Base-by-base conservation (phyloP, 2,329 filamentous ascomycete genomes). In the Monosporascus cannonballus region DNA sequence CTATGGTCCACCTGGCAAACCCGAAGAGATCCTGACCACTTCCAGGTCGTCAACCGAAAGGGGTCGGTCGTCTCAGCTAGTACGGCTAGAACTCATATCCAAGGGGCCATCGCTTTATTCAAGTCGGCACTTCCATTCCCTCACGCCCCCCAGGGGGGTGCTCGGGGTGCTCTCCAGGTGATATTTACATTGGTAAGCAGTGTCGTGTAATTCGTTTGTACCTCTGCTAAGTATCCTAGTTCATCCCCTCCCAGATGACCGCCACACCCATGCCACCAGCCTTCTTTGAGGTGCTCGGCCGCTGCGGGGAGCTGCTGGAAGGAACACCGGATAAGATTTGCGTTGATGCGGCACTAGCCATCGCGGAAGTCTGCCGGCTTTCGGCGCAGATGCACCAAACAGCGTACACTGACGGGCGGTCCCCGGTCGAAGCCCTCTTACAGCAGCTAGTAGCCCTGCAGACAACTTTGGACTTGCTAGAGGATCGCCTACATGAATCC, bases 61-160 rank as follows among this genome's bases (percentile, higher is more conserved):
- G 74, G 77, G 37, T 72, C 73, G 3, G 70, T 72, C 37, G 64
- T 74, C 50, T 73, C 75, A 24, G 72, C 78, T 20, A 69, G 74
- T 17, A 74, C 75, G 20, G 83, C 81, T 56, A 77, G 76, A 50
- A 77, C 76, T 6, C 83, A 86, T 62, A 76, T 85, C 46, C 73
- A 78, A 59, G 83, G 83, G 1, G 82, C 81, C 2, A 73, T 79
- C 45, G 80, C 83, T 11, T 66, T 86, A n/a, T 68, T 85, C 18
- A 75, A 76, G 52, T 73, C 68, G 45, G 72, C 73, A 52, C 61
- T 75, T 5, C 75, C 75, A 2, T 62, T 72, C 37, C 64, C 67
- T 2, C 58, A 68, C 8, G 61, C 66, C 0, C 67, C 71, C 0
- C 66, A 73, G 22, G 71, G 74, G 47, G 77, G 78, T 4, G 71